Evolutionary conservation across 306 rosid genomes (phyloP), one percentile per base, ranked within the genome.

Genomic region (Fagus sylvatica): DNA sequence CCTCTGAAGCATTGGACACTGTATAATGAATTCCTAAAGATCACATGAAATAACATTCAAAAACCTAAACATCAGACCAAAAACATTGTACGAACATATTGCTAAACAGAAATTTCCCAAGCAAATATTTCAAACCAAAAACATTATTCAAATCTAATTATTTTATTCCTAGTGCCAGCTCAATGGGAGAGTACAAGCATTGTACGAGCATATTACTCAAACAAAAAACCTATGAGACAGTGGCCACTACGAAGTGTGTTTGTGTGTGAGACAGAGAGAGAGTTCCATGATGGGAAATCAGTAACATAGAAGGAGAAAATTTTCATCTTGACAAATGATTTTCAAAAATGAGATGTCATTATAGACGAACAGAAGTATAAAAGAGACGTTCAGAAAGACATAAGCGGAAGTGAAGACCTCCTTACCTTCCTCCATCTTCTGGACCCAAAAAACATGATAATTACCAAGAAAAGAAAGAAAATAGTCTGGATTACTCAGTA

Each of bases 201-300:
- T 74, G 33, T 66, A 41, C 5, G 19, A 72, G 61, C 54, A 78
- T 22, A 60, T 1, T 46, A 40, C 37, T 59, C 17, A 78, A 67
- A 54, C 22, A 28, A 16, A 28, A 28, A 28, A 22, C 15, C 65
- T 57, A 57, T n/a, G 34, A 56, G 64, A 57, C 64, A 57, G 64
- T 8, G 36, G 34, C 32, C 51, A 10, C 51, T 46, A 46, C 51
- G 11, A 46, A 46, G 51, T 46, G 51, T 43, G 49, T 46, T 12
- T 4, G 3, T 46, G 51, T 11, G 51, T 46, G 30, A 0, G 34
- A 57, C 13, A 56, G 33, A 57, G 65, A 28, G 64, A 28, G 64
- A 28, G 6, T 8, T 8, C 51, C 65, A 3, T 4, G 17, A 57
- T 16, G 37, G 65, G 22, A 57, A 57, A 57, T 10, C 16, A 57